Conservation (phyloP, 2,329 filamentous ascomycete species). For the Fusarium marasasianum region DNA sequence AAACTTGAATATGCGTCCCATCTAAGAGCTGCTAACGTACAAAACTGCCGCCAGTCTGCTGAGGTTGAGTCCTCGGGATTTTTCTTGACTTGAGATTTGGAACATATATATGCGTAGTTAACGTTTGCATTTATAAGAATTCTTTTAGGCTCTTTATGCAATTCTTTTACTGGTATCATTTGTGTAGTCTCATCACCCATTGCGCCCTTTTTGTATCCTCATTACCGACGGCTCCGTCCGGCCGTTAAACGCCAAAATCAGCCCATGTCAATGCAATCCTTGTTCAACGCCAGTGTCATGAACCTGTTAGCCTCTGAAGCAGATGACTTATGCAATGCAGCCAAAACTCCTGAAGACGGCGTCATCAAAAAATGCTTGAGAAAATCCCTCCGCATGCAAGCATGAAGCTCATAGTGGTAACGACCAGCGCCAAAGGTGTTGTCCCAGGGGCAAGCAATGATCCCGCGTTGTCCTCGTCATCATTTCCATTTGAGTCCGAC, state of each 20-base stretch:
- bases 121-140: not conserved
- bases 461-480: slow-evolving; percentile 26
- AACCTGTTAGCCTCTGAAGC: slow-evolving; percentile 1
- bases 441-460: slow-evolving; percentile 17
- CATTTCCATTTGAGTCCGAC: slow-evolving; percentile 1
- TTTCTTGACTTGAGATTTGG: not conserved
- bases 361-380: slow-evolving; percentile 17
- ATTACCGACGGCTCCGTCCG: slow-evolving; percentile 22
- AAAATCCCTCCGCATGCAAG: slow-evolving; percentile 36
- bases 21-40: not conserved
- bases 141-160: not conserved
- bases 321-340: slow-evolving; percentile 12
- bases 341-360: not conserved
- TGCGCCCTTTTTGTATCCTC: slow-evolving; percentile 31
- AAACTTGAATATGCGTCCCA: not conserved
- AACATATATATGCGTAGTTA: not conserved
- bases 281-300: slow-evolving; percentile 32
- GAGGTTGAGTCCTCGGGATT: not conserved
- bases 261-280: slow-evolving; percentile 26
- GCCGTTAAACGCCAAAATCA: slow-evolving; percentile 33
- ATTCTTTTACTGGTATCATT: slow-evolving; percentile 33
- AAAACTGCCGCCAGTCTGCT: not conserved
- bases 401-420: slow-evolving; percentile 35
- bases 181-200: slow-evolving; percentile 13
- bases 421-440: slow-evolving; percentile 25